Evolutionary conservation across 108 stramenopile genomes (phyloP), one percentile per base, ranked within the genome.

Genomic region (Pseudonitzschia pungens): DNA sequence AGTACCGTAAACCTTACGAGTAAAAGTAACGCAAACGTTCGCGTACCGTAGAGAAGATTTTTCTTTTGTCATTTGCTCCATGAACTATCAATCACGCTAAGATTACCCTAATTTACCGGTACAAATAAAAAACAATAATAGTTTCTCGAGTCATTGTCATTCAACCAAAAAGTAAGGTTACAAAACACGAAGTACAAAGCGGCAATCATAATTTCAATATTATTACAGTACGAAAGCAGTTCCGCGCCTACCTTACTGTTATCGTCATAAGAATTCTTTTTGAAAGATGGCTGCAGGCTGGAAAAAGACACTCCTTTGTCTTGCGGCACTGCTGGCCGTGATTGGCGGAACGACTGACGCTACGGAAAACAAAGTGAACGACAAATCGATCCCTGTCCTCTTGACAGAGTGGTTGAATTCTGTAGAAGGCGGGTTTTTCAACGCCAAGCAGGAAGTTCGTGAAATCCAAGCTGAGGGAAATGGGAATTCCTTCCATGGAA

Each of bases 371-470:
- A 33, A 33, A n/a, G 9, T 15, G 14, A 24, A 58, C 29, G 29
- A 57, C 29, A 27, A 58, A 1, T 33, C 60, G 1, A n/a, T 33
- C 3, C 32, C 60, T n/a, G 33, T 62, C 60, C 29, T 42, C 18
- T 51, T 81, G 65, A 41, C 63, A 12, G 36, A 57, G 14, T 81
- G 80, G 80, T 29, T 81, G 65, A 43, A 48, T 27, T 33, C 48
- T 12, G 18, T 54, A 12, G 51, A 76, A 31, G 70, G 74, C 36
- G 81, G 81, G 24, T 82, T 70, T 26, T 75, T 82, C 43, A 75
- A 76, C 43, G 50, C 74, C 24, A 79, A 75, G 14, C 78, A 74
- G 18, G 70, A 71, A 32, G 74, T 82, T 33, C 80, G 74, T 26
- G 24, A 28, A 6, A 60, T 66, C 41, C 20, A 48, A 44, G 45